Base-by-base conservation (phyloP, 2,329 filamentous ascomycete species). In the Sporothrix luriei region DNA sequence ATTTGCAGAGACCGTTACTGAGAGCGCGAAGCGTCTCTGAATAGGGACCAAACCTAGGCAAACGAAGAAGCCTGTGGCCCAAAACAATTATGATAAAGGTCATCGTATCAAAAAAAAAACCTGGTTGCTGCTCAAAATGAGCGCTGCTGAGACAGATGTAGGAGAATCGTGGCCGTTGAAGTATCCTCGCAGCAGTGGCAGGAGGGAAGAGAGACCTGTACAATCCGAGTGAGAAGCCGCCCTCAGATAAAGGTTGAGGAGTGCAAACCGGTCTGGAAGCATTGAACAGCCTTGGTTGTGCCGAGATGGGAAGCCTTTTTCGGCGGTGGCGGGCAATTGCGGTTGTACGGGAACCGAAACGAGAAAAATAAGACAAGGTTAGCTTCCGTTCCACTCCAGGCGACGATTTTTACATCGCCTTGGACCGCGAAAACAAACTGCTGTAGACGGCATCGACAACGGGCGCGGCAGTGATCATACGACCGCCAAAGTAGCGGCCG, bases 391-490 rank as follows among this genome's bases (percentile, higher is more conserved):
- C 85, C 10, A 29, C 21, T 21, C 29, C 24, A 54, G 43, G 13
- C 55, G 38, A 10, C 16, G 11, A 43, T 43, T 1, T 43, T 59
- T 82, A 94, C 76, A 93, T 91, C 80, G 91, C 91, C 81, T 91
- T 91, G 76, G 91, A 92, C 79, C 91, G 90, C 81, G 91, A 91
- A 84, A 95, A 97, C 82, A 97, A 88, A 86, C 91, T 96, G 88
- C 92, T 95, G 88, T 98, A 99, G 83, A 99, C 93, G 77, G 94
- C 94, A 82, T 99, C 95, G 80, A 98, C 94, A 82, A 99, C 93
- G 80, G 94, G 95, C 74, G 93, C 91, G 76, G 94, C 95, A 79
- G 91, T 94, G 80, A 99, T 97, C 84, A 92, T 93, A 77, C 90
- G 88, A 77, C 92, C 92, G 78, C 93, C 95, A 81, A 99, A 99